Evolutionary conservation across 2,329 filamentous ascomycete species (phyloP), one percentile per base, ranked within the genome.

Genomic region (Monilinia fructicola): DNA sequence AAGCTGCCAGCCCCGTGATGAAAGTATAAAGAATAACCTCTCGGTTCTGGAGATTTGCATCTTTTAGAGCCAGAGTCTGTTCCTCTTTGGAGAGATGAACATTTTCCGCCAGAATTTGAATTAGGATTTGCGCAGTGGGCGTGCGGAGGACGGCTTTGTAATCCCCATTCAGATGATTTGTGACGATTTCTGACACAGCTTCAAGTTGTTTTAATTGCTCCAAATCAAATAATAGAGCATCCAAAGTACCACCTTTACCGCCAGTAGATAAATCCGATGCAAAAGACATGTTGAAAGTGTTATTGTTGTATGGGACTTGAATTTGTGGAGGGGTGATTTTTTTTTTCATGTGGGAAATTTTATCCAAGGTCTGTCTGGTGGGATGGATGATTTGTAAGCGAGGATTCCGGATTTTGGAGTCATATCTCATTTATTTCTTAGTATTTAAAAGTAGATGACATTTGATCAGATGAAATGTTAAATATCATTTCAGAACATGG

Each of bases 1-100:
- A 82, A 1, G 89, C 85, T 1, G 90, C 87, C 58, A 91, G 79
- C 12, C 87, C 91, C 44, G 90, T 69, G 52, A 76, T 66, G 10
- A 77, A 69, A 21, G 74, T 72, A 18, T 69, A 65, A 1, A 72
- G 64, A 18, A 67, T 62, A 16, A 65, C 68, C 23, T 67, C 59
- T 28, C 64, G 65, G 52, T 55, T 62, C 7, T 68, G 62, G 7
- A 73, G 65, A n/a, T 64, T 55, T 28, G 59, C 61, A 14, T 70
- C 38, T 14, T 72, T 67, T 21, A 74, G 63, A 40, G 64, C 64
- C 5, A 69, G 56, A 59, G 71, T 66, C 55, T 72, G 68, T 26
- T 71, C 35, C 56, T 65, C 50, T 54, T 55, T 55, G 1, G 69
- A 58, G 5, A 68, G 56, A 9, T 61, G 62, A 21, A 72, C 56